phyloP scores from a whole-genome alignment of 1,284 basidiomycete species.

The Melanopsichium pennsylvanicum region DNA sequence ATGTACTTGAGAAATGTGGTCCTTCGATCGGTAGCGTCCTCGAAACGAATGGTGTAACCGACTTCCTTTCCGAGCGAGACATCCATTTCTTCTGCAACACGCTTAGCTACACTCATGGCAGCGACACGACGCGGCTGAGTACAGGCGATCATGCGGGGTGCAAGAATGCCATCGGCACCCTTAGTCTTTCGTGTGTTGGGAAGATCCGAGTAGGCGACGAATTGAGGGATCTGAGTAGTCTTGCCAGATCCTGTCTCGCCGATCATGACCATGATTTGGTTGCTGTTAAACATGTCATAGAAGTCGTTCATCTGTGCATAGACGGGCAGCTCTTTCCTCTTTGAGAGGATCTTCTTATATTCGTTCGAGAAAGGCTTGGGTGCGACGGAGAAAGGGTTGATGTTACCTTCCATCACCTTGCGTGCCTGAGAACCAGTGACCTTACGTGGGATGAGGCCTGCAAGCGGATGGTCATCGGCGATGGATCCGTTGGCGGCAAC shows the following conservation, averaged over 20 bases:
- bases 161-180: slow-evolving; percentile 66
- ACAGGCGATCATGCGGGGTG: slow-evolving; percentile 90
- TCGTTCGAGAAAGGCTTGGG: slow-evolving; percentile 76
- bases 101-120: slow-evolving; percentile 96
- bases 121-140: slow-evolving; percentile 97
- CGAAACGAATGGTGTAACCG: slow-evolving; percentile 98
- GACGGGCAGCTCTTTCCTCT: slow-evolving; percentile 88
- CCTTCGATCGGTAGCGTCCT: slow-evolving; percentile 80
- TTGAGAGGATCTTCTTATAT: slow-evolving; percentile 86
- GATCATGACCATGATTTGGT: slow-evolving; percentile 94
- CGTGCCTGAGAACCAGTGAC: slow-evolving; percentile 79
- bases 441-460: slow-evolving; percentile 79
- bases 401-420: slow-evolving; percentile 78
- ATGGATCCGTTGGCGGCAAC: slow-evolving; percentile 10
- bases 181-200: slow-evolving; percentile 72
- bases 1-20: slow-evolving; percentile 74
- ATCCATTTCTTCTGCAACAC: slow-evolving; percentile 98
- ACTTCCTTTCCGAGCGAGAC: slow-evolving; percentile 91
- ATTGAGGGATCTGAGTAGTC: slow-evolving; percentile 99
- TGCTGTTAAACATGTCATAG: slow-evolving; percentile 81
- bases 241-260: slow-evolving; percentile 98
- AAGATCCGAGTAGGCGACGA: slow-evolving; percentile 90
- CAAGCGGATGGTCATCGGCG: slow-evolving; percentile 71
- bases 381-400: slow-evolving; percentile 78
- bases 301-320: slow-evolving; percentile 93